Evolutionary conservation across 768 basidiomycete species (phyloP), one percentile per base, ranked within the genome.

Genomic region (Dictyophora rubrovolvata): DNA sequence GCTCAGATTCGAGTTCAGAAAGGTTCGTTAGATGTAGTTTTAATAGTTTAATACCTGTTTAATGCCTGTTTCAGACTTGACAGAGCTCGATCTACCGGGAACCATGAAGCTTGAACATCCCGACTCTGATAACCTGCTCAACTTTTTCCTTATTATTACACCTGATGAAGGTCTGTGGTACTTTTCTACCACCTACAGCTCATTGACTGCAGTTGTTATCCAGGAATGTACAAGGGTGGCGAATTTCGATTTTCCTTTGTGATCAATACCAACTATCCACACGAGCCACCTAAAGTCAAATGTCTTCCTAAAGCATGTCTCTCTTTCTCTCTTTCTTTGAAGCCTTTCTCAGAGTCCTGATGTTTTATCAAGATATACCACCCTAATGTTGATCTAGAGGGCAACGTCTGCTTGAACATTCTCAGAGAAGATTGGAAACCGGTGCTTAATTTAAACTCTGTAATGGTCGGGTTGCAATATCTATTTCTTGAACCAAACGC

Each of bases 341-440:
- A n/a, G 10, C 1, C 59, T 33, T 21, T n/a, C 48, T 16, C 35
- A 51, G 11, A 22, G 46, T n/a, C 59, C 47, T 12, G 53, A 54
- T 63, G 8, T 48, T 21, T 33, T n/a, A 16, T 54, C 18, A 55
- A 98, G 95, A 97, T 98, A 69, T 99, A 99, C 71, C 96, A 99
- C 70, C 96, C 96, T 0, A 99, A 99, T 68, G 87, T 99, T 55
- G 96, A 99, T 71, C 80, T 96, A 37, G 93, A 97, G 69, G 96
- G 96, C 49, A 98, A 98, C 65, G 95, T 99, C 50, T 99, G 96
- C 76, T 72, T 99, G 66, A 98, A 98, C 73, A 97, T 98, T 69
- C 81, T 98, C 60, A 84, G 96, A 69, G 96, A 99, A 76, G 96
- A 99, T 74, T 99, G 96, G 96, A 99, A 99, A 69, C 96, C 96